These are phyloP conservation scores for Wakefieldia striispora DNA, from an alignment of 768 basidiomycete genomes.

Conservation along the genomic window DNA sequence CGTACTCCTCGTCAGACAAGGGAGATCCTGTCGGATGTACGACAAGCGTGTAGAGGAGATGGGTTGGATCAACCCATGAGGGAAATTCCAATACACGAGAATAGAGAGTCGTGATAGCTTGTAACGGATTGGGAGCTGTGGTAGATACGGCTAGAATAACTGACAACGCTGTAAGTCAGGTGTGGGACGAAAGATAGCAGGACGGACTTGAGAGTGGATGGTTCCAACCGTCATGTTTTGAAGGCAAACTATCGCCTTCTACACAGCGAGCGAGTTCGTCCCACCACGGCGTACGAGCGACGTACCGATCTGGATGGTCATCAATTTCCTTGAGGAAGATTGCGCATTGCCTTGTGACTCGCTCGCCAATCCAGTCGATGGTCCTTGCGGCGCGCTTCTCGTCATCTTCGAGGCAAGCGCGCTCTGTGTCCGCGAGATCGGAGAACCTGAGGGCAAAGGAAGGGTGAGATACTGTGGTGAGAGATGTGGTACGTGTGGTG, in stretches of 20 bases:
- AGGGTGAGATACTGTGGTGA: conserved; percentile 66
- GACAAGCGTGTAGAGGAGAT: conserved; percentile 73
- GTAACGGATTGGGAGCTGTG: conserved; percentile 75
- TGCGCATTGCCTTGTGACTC: conserved; percentile 59
- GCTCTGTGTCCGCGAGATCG: conserved; percentile 67
- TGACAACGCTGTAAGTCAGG: conserved; percentile 30
- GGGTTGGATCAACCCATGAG: conserved; percentile 74
- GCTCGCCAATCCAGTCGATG: conserved; percentile 84
- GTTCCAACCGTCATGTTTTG: conserved; percentile 77
- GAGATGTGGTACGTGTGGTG: conserved; percentile 71
- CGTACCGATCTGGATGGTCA: conserved; percentile 38
- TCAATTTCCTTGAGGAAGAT: conserved; percentile 74
- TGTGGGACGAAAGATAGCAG: conserved; percentile 4
- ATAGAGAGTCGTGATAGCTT: conserved; percentile 75
- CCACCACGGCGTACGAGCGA: conserved; percentile 76
- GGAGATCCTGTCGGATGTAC: conserved; percentile 69
- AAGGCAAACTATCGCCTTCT: conserved; percentile 75
- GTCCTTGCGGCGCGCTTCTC: conserved; percentile 73
- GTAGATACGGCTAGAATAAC: conserved; percentile 84
- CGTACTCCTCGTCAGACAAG: conserved; percentile 78
- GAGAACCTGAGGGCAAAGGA: conserved; percentile 80
- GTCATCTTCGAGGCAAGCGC: conserved; percentile 74
- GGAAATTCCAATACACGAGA: conserved; percentile 66
- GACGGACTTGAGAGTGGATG: conserved; percentile 77
- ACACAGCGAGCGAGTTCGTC: conserved; percentile 75